Evolutionary conservation across 1,284 basidiomycete genomes (phyloP), one percentile per base, ranked within the genome.

Genomic region (Tylopilus sp.): DNA sequence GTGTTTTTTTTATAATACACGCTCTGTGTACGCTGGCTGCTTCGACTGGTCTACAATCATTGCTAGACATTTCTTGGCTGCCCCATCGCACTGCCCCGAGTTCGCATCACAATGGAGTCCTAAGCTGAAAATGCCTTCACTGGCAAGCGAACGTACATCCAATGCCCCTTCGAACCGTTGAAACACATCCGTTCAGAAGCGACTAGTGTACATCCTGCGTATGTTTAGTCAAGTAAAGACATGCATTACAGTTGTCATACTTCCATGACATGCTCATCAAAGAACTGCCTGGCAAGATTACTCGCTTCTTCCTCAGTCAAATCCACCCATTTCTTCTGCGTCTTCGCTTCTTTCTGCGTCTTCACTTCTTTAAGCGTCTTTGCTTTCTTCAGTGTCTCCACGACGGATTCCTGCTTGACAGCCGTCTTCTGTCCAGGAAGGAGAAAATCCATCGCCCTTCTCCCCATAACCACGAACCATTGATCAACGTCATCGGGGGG

Each of bases 401-500:
- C 24, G 36, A 65, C 10, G 5, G 20, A 35, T 10, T 65, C 63
- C 7, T 18, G 47, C 30, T 47, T 41, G 12, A 63, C 17, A 9
- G 31, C 26, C 42, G 20, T 43, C 37, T 44, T 52, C 36, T 39
- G 51, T 18, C 54, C 46, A 17, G 2, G 44, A 14, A 52, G 4
- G 7, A 65, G 46, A 26, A 65, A 40, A 9, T 54, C 45, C 52
- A 48, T 63, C 26, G 48, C 15, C 21, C 40, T 30, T 15, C 10
- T 61, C 28, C 52, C 60, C 39, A 63, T 44, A n/a, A 2, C 15
- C 1, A 51, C 35, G 40, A 62, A 65, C 59, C 59, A 61, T 10
- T 15, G 29, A 9, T 37, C 20, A 2, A 15, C 17, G 8, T 62
- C 50, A 7, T 43, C 38, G 9, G 53, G 63, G 42, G 44, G 35